Evolutionary conservation across 2,329 filamentous ascomycete species (phyloP).

Genomic region (Metarhizium album): DNA sequence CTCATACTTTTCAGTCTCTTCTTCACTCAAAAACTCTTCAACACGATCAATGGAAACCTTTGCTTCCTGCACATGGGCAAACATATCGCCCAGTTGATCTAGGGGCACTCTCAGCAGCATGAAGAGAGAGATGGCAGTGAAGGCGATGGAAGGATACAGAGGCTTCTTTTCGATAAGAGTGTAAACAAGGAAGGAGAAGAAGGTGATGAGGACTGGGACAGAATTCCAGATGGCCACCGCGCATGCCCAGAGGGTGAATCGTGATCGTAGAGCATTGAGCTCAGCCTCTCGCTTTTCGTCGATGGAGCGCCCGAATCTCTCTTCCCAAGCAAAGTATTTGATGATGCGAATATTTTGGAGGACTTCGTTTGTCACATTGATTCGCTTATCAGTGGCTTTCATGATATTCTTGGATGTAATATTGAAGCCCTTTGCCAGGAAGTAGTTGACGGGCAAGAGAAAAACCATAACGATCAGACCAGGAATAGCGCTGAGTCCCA

Average conservation of each 20-base stretch:
- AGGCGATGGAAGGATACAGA: slow-evolving; percentile 83
- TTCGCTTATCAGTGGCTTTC: slow-evolving; percentile 86
- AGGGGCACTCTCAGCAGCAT: slow-evolving; percentile 85
- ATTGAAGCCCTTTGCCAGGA: slow-evolving; percentile 76
- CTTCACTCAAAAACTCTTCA: slow-evolving; percentile 84
- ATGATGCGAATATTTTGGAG: slow-evolving; percentile 97
- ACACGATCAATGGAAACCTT: slow-evolving; percentile 96
- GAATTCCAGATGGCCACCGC: slow-evolving; percentile 96
- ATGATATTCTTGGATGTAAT: slow-evolving; percentile 84
- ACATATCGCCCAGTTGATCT: slow-evolving; percentile 96
- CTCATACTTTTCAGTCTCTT: slow-evolving; percentile 90
- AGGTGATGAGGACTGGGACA: slow-evolving; percentile 88
- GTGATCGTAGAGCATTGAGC: slow-evolving; percentile 63
- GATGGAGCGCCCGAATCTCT: slow-evolving; percentile 75
- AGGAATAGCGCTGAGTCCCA: slow-evolving; percentile 87
- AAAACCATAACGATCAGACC: slow-evolving; percentile 85
- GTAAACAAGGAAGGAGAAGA: slow-evolving; percentile 91
- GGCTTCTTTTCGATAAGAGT: slow-evolving; percentile 83
- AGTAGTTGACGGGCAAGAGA: slow-evolving; percentile 82
- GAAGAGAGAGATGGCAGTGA: slow-evolving; percentile 93
- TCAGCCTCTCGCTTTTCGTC: slow-evolving; percentile 79
- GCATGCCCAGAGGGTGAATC: slow-evolving; percentile 84
- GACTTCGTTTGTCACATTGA: slow-evolving; percentile 93
- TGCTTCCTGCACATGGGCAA: slow-evolving; percentile 93
- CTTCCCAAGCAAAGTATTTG: slow-evolving; percentile 98